Evolutionary conservation across 129 eudicot genomes (phyloP).

Genomic region (Deinandra increscens): DNA sequence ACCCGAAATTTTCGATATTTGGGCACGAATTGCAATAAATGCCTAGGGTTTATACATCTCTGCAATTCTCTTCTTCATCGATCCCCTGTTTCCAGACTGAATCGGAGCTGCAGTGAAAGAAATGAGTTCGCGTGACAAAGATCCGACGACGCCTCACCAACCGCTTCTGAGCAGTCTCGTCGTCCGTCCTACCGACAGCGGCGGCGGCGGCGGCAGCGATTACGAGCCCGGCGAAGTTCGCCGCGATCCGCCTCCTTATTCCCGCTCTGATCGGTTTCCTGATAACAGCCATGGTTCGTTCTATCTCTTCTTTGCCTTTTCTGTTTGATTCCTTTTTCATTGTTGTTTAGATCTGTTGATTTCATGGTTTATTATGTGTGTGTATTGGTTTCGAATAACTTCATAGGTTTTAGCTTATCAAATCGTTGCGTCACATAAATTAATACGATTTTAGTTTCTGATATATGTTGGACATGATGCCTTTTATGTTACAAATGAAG

Average conservation of each 20-base stretch:
- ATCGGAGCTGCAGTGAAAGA: slow-evolving; percentile 29
- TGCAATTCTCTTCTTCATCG: background rate
- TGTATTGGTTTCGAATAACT: background rate
- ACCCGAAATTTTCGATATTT: slow-evolving; percentile 1
- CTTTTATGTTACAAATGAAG: background rate
- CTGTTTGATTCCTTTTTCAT: background rate
- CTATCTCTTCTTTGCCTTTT: background rate
- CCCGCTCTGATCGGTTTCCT: slow-evolving; percentile 59
- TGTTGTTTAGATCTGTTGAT: slow-evolving; percentile 1
- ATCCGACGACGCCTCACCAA: slow-evolving; percentile 64
- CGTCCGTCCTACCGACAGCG: slow-evolving; percentile 74
- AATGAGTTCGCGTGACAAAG: slow-evolving; percentile 72
- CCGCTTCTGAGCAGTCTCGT: slow-evolving; percentile 95
- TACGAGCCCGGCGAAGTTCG: slow-evolving; percentile 98
- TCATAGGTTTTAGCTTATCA: background rate
- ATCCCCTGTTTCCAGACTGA: background rate
- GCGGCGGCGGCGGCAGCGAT: slow-evolving; percentile 65
- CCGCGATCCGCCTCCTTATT: slow-evolving; percentile 65
- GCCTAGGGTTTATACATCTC: slow-evolving; percentile 27
- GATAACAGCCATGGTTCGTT: slow-evolving; percentile 56
- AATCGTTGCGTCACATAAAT: background rate
- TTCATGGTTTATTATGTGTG: background rate
- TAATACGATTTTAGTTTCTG: background rate
- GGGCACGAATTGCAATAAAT: slow-evolving; percentile 11
- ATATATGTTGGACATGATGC: background rate